Percentiles rank a stretch among this genome's conserved stretches.
These are phyloP conservation scores for Yamadazyma spencermartinsiae DNA, from an alignment of 1,139 yeast species.

Conservation along the genomic window DNA sequence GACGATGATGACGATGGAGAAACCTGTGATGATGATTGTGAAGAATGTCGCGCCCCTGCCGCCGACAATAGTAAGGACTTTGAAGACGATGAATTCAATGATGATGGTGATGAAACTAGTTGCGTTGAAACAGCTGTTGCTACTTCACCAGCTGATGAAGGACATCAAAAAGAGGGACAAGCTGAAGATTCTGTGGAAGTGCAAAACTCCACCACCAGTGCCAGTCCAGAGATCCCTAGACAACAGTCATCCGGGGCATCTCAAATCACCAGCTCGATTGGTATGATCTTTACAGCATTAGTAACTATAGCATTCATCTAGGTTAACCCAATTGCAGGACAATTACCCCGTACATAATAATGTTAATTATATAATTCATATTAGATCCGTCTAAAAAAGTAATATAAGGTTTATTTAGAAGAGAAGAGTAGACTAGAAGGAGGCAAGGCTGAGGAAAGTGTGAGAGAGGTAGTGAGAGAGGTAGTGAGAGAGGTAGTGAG, in stretches of 20 bases:
- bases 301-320: conserved; percentile 13
- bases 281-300: conserved; percentile 9
- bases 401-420: too few species aligned
- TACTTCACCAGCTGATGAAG: conserved; percentile 6
- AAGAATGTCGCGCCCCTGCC: conserved; percentile 14
- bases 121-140: conserved; percentile 11
- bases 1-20: conserved; percentile 19
- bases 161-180: conserved; percentile 1
- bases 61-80: conserved; percentile 7
- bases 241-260: background rate
- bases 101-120: conserved; percentile 15
- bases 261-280: background rate
- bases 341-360: too few species aligned
- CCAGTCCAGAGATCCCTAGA: background rate
- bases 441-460: too few species aligned
- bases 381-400: too few species aligned
- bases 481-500: too few species aligned
- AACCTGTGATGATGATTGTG: conserved; percentile 18
- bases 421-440: too few species aligned
- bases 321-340: conserved; percentile 19
- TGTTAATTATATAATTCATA: too few species aligned
- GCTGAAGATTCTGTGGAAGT: background rate
- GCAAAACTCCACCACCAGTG: background rate
- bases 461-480: too few species aligned
- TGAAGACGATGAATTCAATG: conserved; percentile 15